Base-by-base conservation (phyloP, 148 eudicot species). In the Amaranthus hypochondriacus region DNA sequence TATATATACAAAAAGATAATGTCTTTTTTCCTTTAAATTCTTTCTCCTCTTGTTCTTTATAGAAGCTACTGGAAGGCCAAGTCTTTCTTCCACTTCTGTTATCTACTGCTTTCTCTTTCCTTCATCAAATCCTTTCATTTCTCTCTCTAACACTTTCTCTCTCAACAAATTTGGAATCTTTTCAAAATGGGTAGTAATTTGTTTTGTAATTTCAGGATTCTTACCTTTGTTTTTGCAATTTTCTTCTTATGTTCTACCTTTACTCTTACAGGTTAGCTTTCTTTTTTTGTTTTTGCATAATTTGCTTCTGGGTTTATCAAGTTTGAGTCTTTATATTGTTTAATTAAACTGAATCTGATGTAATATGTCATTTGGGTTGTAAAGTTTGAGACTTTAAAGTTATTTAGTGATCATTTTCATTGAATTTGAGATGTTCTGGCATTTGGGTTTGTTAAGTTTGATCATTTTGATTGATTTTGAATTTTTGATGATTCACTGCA, bases 191-290 rank as follows among this genome's bases (percentile, higher is more conserved):
- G 42, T 3, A n/a, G 14, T 14, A 2, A 3, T 2, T 66, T 55
- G 4, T 49, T 15, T 66, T 9, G 54, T 43, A 49, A 49, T 15
- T 66, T 48, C 4, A 49, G 49, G 44, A 44, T 5, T 70, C n/a
- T 56, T 2, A 3, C 43, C 66, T 13, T 58, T 51, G 14, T 60
- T 59, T 13, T 66, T 21, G 18, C 72, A 14, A 47, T 68, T 44
- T 76, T 75, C 74, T 72, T 89, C 52, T 85, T 78, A 63, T 79
- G 62, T 78, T 81, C 78, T 78, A 77, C 54, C 13, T 49, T 49
- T 66, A 66, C 55, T 15, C 55, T 48, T 66, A 7, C 69, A 66
- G 69, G 69, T 66, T 4, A 65, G 46, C 5, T 57, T 48, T 68
- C 75, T 12, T 4, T 52, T 9, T 49, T 53, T 52, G 51, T 56